Conservation (phyloP, 371 early-diverging fungal species). For the Mortierella polycephala region DNA sequence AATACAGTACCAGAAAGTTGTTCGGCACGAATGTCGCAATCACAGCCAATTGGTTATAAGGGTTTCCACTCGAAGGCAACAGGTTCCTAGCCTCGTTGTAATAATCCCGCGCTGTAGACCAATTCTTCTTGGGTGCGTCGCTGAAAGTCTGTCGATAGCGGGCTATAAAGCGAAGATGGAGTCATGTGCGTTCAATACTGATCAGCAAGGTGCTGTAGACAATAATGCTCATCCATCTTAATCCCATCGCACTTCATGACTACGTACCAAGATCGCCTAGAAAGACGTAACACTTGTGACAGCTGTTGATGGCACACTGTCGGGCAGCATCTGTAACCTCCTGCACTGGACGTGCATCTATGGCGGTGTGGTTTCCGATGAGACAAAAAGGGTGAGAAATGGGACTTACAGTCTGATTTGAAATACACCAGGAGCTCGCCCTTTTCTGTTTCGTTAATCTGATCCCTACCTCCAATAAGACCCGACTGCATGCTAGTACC, state of each 20-base stretch:
- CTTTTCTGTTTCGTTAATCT: neutral
- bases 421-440: no score
- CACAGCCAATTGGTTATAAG: conserved; percentile 73
- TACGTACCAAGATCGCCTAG: conserved; percentile 68
- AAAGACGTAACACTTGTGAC: conserved; percentile 65
- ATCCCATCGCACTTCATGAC: neutral
- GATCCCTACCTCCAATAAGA: conserved; percentile 24
- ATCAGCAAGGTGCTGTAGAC: neutral
- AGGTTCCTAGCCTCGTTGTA: conserved; percentile 65
- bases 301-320: conserved; percentile 56
- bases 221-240: neutral
- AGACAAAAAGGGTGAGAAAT: no score
- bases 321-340: conserved; percentile 52
- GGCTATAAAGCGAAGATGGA: conserved; percentile 34
- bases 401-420: no score
- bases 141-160: conserved; percentile 65
- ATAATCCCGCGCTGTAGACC: conserved; percentile 60
- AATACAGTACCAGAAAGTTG: conserved; percentile 57
- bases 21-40: conserved; percentile 56
- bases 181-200: neutral
- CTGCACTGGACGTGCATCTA: conserved; percentile 26
- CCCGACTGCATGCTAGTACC: conserved; percentile 28
- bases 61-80: conserved; percentile 66
- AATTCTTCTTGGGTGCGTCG: conserved; percentile 60
- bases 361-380: neutral